Conservation (phyloP, 2,329 filamentous ascomycete species). For the Phaeosphaeriaceae sp. region DNA sequence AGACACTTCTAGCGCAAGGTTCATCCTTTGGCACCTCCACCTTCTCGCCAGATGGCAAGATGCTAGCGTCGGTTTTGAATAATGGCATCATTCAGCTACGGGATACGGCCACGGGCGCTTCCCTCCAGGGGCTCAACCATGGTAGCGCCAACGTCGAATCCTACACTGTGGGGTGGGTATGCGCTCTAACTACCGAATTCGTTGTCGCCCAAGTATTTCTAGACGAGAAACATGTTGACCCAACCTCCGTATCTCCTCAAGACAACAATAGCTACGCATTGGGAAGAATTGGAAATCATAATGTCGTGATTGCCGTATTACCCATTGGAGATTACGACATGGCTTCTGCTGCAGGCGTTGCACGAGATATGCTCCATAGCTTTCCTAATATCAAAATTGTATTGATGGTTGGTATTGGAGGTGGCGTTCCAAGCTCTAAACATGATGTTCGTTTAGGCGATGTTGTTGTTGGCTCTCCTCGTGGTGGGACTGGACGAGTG, state of each 20-base stretch:
- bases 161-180: conserved; percentile 52
- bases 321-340: conserved; percentile 26
- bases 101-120: too few relatives aligned
- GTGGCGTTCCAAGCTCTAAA: conserved; percentile 20
- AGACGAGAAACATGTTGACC: conserved; percentile 1
- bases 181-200: not conserved
- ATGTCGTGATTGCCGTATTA: conserved; percentile 39
- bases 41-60: too few relatives aligned
- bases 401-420: conserved; percentile 33
- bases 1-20: too few relatives aligned
- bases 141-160: not conserved
- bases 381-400: conserved; percentile 29
- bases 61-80: too few relatives aligned
- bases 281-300: conserved; percentile 35
- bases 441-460: conserved; percentile 33
- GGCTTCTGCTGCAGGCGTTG: conserved; percentile 22
- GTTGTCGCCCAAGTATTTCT: conserved; percentile 1
- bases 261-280: conserved; percentile 3
- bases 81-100: too few relatives aligned
- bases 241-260: not conserved
- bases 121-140: too few relatives aligned
- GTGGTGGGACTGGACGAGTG: conserved; percentile 27
- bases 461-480: conserved; percentile 32
- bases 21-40: too few relatives aligned
- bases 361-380: conserved; percentile 18